Base-by-base conservation (phyloP, 345 rosid species). In the Combretum micranthum region DNA sequence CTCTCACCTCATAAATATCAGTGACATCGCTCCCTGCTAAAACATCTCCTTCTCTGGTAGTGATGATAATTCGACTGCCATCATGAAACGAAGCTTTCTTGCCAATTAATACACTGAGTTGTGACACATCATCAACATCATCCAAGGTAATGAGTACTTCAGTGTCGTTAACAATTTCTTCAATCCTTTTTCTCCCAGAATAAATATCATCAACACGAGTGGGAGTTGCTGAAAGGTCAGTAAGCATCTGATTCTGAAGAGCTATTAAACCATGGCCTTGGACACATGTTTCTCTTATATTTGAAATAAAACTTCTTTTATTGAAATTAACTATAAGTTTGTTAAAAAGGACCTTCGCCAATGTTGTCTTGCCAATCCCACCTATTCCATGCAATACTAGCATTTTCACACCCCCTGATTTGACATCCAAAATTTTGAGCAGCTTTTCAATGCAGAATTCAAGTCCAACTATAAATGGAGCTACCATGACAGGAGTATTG, bases 61-160 rank as follows among this genome's bases (percentile, higher is more conserved):
- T 84, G 56, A 86, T 65, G 13, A 90, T 71, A 42, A 86, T 69
- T 50, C 71, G 62, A 62, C 70, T 86, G 52, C 85, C 87, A 59
- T 71, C 61, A 52, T 60, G 62, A 37, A 71, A 79, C 88, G 81
- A 75, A 12, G 63, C 63, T 55, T 20, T 70, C 47, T 70, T 59
- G 14, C 83, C 90, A 15, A 72, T 65, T 11, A 90, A 37, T 13
- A 73, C 86, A 19, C 72, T 0, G 19, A 86, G 48, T 50, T 86
- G 86, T 37, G 37, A 57, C 37, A 47, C 4, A 11, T 75, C 22
- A 50, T 76, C 77, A 44, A 86, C 81, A 64, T 90, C 88, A 55
- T 90, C 92, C 5, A 86, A 68, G 53, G 86, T 83, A 17, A 70
- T 62, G 21, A 81, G 56, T 58, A 80, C 75, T 45, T 52, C 67